Evolutionary conservation across 805 yeast genomes (phyloP), one percentile per base, ranked within the genome.

Genomic region (Wickerhamiella spandovensis): DNA sequence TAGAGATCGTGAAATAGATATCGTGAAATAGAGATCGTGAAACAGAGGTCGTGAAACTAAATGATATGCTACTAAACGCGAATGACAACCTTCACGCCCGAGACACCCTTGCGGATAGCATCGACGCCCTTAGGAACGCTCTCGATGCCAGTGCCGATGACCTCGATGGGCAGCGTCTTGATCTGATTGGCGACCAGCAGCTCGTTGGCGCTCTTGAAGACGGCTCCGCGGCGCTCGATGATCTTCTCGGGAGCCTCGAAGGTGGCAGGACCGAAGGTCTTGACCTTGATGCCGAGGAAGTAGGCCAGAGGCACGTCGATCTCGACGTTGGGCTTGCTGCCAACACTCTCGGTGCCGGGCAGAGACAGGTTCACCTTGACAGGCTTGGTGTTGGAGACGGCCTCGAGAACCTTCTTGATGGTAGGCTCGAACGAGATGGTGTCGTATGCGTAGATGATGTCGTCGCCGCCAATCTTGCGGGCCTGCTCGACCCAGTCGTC

Each of bases 401-500:
- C 50, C 32, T 52, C 48, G 51, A 52, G 48, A 15, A 53, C 54
- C 28, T 48, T 22, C 45, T 39, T 28, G 22, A 48, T 35, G 15
- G 62, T 53, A n/a, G 51, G 52, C 15, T 47, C 54, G 15, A 30
- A 39, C 28, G 61, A 48, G 47, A 64, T 58, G 5, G 64, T 50
- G 48, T 64, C 67, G 43, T 51, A 57, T 17, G 59, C 66, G 20
- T 50, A 51, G 20, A 46, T 44, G 37, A 63, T 55, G 25, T 54
- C 51, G 44, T 56, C 60, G 21, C 57, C 57, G 12, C 58, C 51
- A 23, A 59, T 48, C 51, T 61, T 66, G 51, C 75, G 66, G 51
- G 76, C 73, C 60, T 73, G 68, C 32, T 70, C 70, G 49, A 71
- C 59, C 49, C 72, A 75, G 53, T 74, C 72, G 0, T 64, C 58